These are phyloP conservation scores for Aspergillus leporis DNA, from an alignment of 495 filamentous ascomycete species.

Conservation along the genomic window DNA sequence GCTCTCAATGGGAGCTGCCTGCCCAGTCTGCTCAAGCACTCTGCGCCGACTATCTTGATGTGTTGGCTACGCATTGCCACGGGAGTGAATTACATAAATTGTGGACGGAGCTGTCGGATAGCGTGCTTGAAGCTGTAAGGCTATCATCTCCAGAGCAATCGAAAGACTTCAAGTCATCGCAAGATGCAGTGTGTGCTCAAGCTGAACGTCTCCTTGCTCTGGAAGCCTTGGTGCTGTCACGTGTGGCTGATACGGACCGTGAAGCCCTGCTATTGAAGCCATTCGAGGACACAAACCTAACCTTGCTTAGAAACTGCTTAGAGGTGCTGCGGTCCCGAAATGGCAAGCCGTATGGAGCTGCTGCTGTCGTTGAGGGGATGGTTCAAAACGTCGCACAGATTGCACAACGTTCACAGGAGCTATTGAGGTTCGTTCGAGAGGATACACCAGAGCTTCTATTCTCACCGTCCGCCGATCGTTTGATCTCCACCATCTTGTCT, in stretches of 20 bases:
- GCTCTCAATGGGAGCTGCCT: constrained; percentile 51
- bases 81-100: constrained; percentile 37
- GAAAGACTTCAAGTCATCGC: constrained; percentile 69
- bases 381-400: constrained; percentile 44
- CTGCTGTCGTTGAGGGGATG: constrained; percentile 58
- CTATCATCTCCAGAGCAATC: constrained; percentile 77
- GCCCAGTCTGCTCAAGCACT: constrained; percentile 36
- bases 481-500: constrained; percentile 42
- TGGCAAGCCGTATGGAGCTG: constrained; percentile 82
- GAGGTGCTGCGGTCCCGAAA: constrained; percentile 57
- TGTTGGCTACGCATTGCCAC: constrained; percentile 27
- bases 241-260: constrained; percentile 26
- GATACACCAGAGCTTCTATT: constrained; percentile 53
- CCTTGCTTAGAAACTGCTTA: constrained; percentile 51
- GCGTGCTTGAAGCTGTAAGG: constrained; percentile 61
- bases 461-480: constrained; percentile 52
- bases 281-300: constrained; percentile 29
- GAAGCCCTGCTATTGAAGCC: constrained; percentile 23
- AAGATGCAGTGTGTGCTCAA: constrained; percentile 61
- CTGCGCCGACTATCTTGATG: constrained; percentile 39
- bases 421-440: constrained; percentile 45
- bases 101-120: constrained; percentile 57
- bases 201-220: constrained; percentile 64
- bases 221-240: constrained; percentile 46
- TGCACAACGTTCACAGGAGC: constrained; percentile 30